A percentile compares a stretch with the other conserved stretches of the same genome.
phyloP scores from a whole-genome alignment of 2,329 filamentous ascomycete genomes.

The Aaosphaeria arxii region DNA sequence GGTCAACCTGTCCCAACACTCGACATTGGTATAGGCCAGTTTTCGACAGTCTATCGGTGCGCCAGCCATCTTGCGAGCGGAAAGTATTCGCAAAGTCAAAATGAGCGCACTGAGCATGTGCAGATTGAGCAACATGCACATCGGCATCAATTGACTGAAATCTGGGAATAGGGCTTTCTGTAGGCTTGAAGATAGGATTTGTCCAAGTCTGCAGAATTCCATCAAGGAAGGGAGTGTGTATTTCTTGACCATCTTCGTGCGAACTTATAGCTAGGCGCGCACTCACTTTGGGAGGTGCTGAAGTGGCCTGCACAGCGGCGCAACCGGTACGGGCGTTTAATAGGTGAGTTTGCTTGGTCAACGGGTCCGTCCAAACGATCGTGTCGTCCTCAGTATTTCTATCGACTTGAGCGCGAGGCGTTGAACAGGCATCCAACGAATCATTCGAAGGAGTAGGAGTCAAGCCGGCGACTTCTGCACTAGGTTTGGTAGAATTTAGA shows the following conservation, averaged over 20 bases:
- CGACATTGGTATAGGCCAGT: constrained; percentile 49
- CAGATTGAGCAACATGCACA: constrained; percentile 6
- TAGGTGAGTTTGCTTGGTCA: constrained; percentile 50
- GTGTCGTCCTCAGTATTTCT: constrained; percentile 26
- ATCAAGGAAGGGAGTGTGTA: constrained; percentile 53
- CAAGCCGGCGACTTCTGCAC: background rate
- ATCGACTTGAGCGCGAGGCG: background rate
- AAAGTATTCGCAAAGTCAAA: background rate
- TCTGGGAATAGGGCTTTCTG: constrained; percentile 43
- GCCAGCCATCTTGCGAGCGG: background rate
- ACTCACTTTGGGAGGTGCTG: constrained; percentile 6
- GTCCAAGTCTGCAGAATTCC: constrained; percentile 62
- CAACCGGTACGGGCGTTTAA: constrained; percentile 59
- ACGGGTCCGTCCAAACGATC: constrained; percentile 60
- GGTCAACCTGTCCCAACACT: constrained; percentile 80
- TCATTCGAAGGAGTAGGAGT: no score
- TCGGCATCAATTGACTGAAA: constrained; percentile 22
- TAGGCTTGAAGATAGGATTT: constrained; percentile 55
- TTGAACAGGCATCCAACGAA: no score
- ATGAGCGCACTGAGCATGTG: constrained; percentile 24
- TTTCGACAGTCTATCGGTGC: constrained; percentile 55
- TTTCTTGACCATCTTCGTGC: background rate
- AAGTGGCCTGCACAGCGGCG: constrained; percentile 20
- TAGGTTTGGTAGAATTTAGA: background rate
- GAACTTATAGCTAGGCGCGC: background rate